Percentiles rank a stretch among this genome's conserved stretches.
These are phyloP conservation scores for Saturnispora saitoi DNA, from an alignment of 805 yeast species.

Conservation along the genomic window DNA sequence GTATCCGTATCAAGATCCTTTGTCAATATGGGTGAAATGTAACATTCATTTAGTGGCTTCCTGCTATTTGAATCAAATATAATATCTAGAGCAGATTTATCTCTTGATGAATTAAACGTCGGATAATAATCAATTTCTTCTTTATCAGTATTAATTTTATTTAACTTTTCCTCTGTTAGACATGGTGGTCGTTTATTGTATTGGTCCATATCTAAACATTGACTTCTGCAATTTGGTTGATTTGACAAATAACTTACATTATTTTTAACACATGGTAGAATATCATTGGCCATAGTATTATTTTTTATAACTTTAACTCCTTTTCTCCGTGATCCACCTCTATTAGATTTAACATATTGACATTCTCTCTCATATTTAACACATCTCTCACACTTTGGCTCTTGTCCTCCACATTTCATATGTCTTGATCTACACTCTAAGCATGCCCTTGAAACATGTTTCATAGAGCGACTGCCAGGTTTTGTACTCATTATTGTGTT, in stretches of 20 bases:
- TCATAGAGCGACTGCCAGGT: constrained; percentile 9
- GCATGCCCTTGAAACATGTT: constrained; percentile 42
- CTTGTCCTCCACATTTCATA: constrained; percentile 41
- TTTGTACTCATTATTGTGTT: background rate
- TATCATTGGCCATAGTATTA: constrained; percentile 4
- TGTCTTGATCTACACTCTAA: constrained; percentile 44
- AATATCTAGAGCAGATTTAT: constrained; percentile 18
- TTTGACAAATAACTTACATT: constrained; percentile 16
- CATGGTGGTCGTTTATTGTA: constrained; percentile 26
- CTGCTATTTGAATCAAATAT: constrained; percentile 21
- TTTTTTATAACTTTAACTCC: constrained; percentile 26
- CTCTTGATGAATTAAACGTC: constrained; percentile 25
- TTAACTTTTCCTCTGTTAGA: constrained; percentile 14
- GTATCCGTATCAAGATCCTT: constrained; percentile 22
- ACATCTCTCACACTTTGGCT: constrained; percentile 40
- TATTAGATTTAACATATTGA: constrained; percentile 40
- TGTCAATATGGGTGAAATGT: constrained; percentile 25
- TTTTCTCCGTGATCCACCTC: constrained; percentile 47
- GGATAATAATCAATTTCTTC: constrained; percentile 23
- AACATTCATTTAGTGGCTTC: constrained; percentile 18
- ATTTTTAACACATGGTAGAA: constrained; percentile 27
- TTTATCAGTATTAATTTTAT: background rate
- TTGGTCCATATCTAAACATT: constrained; percentile 23
- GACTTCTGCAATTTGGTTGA: constrained; percentile 18
- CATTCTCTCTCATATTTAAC: constrained; percentile 29